Evolutionary conservation across 768 basidiomycete species (phyloP).

Genomic region (Auricularia sp.): DNA sequence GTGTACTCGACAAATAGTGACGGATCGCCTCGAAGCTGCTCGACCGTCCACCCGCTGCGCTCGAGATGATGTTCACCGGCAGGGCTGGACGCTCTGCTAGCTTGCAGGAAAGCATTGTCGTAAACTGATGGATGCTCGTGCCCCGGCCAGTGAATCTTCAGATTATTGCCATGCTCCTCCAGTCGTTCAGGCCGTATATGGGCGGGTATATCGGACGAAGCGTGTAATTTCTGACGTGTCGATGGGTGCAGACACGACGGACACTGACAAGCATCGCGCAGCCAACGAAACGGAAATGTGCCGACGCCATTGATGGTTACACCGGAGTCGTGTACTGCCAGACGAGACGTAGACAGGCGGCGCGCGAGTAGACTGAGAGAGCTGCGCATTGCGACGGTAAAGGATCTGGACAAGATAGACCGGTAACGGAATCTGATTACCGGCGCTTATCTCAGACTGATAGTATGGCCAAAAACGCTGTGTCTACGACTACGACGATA

Average conservation of each 20-base stretch:
- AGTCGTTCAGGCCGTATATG: slow-evolving; percentile 41
- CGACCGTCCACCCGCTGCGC: slow-evolving; percentile 35
- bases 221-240: slow-evolving; percentile 66
- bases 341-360: too few relatives aligned
- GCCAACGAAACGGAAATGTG: slow-evolving; percentile 58
- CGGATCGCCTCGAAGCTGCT: slow-evolving; percentile 23
- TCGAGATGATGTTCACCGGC: slow-evolving; percentile 30
- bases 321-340: background rate
- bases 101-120: slow-evolving; percentile 34
- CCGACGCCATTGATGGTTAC: background rate
- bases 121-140: slow-evolving; percentile 46
- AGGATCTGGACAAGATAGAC: too few relatives aligned
- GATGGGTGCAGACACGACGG: slow-evolving; percentile 63
- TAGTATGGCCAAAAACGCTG: too few relatives aligned
- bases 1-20: slow-evolving; percentile 50
- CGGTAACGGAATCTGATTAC: too few relatives aligned
- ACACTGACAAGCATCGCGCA: slow-evolving; percentile 79
- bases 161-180: slow-evolving; percentile 28
- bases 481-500: too few relatives aligned
- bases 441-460: too few relatives aligned
- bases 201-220: slow-evolving; percentile 52
- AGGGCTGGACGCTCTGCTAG: slow-evolving; percentile 36
- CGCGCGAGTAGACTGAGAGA: too few relatives aligned
- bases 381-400: too few relatives aligned
- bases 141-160: slow-evolving; percentile 43